A percentile compares a stretch with the other conserved stretches of the same genome.
Conservation (phyloP, 2,329 filamentous ascomycete genomes). For the Diaporthe destruens region DNA sequence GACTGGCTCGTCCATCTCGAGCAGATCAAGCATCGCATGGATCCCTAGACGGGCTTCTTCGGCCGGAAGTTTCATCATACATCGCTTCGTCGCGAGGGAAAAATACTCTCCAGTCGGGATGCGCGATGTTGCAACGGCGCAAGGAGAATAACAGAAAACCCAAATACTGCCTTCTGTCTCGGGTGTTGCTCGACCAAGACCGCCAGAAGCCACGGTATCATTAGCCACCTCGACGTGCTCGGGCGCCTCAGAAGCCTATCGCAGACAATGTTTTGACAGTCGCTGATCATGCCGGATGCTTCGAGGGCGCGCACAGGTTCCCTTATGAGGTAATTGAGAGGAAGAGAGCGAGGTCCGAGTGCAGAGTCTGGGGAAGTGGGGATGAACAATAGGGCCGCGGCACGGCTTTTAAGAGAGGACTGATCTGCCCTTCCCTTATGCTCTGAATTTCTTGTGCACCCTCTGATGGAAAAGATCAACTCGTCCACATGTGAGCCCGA, state of each 20-base stretch:
- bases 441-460: neutral
- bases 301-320: neutral
- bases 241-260: conserved; percentile 2
- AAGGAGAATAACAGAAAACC: neutral
- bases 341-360: neutral
- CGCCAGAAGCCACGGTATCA: conserved; percentile 6
- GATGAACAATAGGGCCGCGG: conserved; percentile 8
- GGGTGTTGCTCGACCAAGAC: neutral
- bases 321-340: neutral
- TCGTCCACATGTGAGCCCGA: conserved; percentile 9
- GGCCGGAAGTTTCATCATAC: conserved; percentile 17
- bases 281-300: conserved; percentile 25
- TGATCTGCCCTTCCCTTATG: neutral
- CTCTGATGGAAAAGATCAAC: neutral
- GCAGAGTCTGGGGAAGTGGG: neutral
- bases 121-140: neutral
- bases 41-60: neutral
- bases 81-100: neutral
- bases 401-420: conserved; percentile 3
- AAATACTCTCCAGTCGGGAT: neutral
- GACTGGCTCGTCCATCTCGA: neutral
- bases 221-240: neutral
- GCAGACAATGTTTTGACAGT: conserved; percentile 10
- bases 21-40: neutral
- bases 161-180: neutral